Evolutionary conservation across 441 rosid species (phyloP).

Genomic region (Gossypium schwendimanii): DNA sequence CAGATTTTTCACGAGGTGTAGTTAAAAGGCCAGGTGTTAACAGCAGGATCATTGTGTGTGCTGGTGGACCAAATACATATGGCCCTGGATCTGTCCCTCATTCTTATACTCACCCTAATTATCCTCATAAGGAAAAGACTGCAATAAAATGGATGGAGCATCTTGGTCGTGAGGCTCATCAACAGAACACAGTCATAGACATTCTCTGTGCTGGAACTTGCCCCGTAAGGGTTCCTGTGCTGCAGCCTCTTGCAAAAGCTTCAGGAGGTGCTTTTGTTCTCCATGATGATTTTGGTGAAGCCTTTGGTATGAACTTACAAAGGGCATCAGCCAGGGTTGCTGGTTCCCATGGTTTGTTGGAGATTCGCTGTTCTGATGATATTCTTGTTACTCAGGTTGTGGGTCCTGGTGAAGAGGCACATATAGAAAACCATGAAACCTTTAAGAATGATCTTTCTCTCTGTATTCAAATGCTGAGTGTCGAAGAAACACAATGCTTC

Average conservation of each 20-base stretch:
- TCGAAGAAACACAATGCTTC: constrained; percentile 93
- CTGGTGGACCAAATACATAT: constrained; percentile 86
- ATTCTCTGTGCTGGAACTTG: constrained; percentile 95
- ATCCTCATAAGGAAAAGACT: constrained; percentile 74
- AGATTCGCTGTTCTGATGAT: constrained; percentile 92
- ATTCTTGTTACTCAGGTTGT: constrained; percentile 78
- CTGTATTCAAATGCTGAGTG: constrained; percentile 73
- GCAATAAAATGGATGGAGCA: constrained; percentile 83
- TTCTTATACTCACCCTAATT: constrained; percentile 76
- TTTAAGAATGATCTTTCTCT: constrained; percentile 64
- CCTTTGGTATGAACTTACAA: constrained; percentile 93
- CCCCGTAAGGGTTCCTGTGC: constrained; percentile 73
- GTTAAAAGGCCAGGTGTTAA: constrained; percentile 86
- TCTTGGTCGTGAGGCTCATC: constrained; percentile 72
- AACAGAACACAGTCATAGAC: constrained; percentile 72
- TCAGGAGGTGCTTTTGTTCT: constrained; percentile 94
- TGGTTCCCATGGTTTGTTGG: constrained; percentile 81
- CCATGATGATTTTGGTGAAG: constrained; percentile 96
- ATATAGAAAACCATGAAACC: constrained; percentile 56
- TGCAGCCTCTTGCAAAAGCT: constrained; percentile 88
- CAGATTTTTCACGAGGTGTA: constrained; percentile 75
- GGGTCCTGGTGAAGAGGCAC: constrained; percentile 96
- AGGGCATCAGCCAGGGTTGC: constrained; percentile 83
- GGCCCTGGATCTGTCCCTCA: constrained; percentile 94
- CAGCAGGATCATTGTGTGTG: constrained; percentile 80